phyloP scores from a whole-genome alignment of 2,329 filamentous ascomycete species.

The Colletotrichum lupini region DNA sequence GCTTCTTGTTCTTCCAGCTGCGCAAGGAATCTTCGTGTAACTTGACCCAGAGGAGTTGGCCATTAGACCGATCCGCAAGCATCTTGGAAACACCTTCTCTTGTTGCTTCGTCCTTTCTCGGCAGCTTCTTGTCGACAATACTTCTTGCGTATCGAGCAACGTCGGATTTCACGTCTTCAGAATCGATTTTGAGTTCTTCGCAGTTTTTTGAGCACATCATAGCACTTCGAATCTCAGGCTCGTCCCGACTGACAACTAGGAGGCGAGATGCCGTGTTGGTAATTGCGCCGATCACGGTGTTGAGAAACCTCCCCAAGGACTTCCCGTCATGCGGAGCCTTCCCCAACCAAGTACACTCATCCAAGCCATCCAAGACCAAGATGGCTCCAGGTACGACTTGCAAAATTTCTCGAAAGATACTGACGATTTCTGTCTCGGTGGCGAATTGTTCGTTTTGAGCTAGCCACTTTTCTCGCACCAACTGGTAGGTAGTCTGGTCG shows the following conservation, averaged over 20 bases:
- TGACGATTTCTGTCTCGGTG: conserved; percentile 33
- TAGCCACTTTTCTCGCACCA: conserved; percentile 12
- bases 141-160: conserved; percentile 38
- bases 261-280: background rate
- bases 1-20: conserved; percentile 41
- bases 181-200: conserved; percentile 37
- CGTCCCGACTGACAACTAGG: conserved; percentile 41
- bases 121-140: conserved; percentile 44
- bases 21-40: conserved; percentile 42
- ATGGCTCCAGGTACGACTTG: conserved; percentile 33
- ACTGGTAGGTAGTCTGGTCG: conserved; percentile 6
- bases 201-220: background rate
- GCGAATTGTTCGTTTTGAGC: conserved; percentile 19
- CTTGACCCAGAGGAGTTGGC: conserved; percentile 48
- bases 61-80: conserved; percentile 43
- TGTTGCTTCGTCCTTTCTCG: conserved; percentile 39
- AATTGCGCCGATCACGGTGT: conserved; percentile 11
- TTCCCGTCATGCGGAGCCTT: background rate
- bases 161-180: conserved; percentile 40
- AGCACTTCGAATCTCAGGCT: conserved; percentile 39
- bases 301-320: conserved; percentile 37
- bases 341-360: conserved; percentile 43
- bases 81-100: conserved; percentile 36
- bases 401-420: conserved; percentile 36
- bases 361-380: conserved; percentile 47